Conservation (phyloP, 345 rosid species). For the Trapa bicornis region DNA sequence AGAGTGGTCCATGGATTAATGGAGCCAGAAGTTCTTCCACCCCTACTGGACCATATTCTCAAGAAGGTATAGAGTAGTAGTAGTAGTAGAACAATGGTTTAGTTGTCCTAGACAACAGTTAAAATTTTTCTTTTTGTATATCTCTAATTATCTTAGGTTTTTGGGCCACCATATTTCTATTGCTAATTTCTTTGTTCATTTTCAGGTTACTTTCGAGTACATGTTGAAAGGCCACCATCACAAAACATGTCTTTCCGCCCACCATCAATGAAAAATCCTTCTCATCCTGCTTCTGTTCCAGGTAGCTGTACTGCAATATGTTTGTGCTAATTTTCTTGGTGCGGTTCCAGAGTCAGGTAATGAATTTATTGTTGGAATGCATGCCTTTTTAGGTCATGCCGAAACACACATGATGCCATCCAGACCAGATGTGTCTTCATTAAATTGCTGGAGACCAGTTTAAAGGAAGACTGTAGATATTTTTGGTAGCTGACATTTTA, state of each 20-base stretch:
- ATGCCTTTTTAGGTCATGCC: slow-evolving; percentile 44
- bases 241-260: slow-evolving; percentile 49
- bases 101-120: neutral
- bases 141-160: too few relatives aligned
- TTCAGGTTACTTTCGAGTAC: slow-evolving; percentile 64
- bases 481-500: slow-evolving; percentile 9
- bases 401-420: slow-evolving; percentile 47
- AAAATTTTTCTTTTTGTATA: too few relatives aligned
- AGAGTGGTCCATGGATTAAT: slow-evolving; percentile 49
- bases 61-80: slow-evolving; percentile 11
- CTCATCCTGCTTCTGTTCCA: slow-evolving; percentile 29
- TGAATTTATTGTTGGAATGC: slow-evolving; percentile 7
- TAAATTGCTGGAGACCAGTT: slow-evolving; percentile 60
- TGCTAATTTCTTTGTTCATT: neutral
- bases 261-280: slow-evolving; percentile 25
- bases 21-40: slow-evolving; percentile 49
- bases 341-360: neutral
- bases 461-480: slow-evolving; percentile 21
- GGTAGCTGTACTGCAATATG: slow-evolving; percentile 16
- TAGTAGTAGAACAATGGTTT: neutral
- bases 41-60: slow-evolving; percentile 33
- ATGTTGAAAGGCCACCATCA: slow-evolving; percentile 48
- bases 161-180: neutral
- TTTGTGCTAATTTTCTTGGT: neutral
- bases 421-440: slow-evolving; percentile 51